These are phyloP conservation scores for Neonectria faginata DNA, from an alignment of 2,329 filamentous ascomycete genomes.

Conservation along the genomic window DNA sequence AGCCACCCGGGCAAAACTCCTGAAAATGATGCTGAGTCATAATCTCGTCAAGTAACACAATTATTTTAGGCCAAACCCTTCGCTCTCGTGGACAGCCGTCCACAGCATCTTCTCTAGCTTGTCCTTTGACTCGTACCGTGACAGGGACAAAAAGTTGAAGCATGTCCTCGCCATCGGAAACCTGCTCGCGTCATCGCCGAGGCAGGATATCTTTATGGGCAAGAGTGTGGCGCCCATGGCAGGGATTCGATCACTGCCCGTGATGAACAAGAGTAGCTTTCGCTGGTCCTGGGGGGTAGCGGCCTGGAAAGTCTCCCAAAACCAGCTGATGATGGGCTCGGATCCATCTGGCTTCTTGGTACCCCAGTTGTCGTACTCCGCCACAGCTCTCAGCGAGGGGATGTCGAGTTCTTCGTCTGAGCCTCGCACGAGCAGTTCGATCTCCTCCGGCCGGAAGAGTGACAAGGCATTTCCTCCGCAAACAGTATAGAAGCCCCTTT, in stretches of 20 bases:
- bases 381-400: constrained; percentile 77
- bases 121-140: constrained; percentile 74
- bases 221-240: constrained; percentile 87
- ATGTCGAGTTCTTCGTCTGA: constrained; percentile 89
- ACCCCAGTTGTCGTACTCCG: constrained; percentile 85
- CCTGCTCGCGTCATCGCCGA: constrained; percentile 78
- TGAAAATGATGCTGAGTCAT: constrained; percentile 35
- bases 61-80: constrained; percentile 91
- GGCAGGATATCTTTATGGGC: constrained; percentile 78
- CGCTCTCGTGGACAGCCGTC: constrained; percentile 88
- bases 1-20: constrained; percentile 35
- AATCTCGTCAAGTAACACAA: constrained; percentile 31
- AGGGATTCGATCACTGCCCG: constrained; percentile 89
- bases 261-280: constrained; percentile 86
- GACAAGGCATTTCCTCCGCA: constrained; percentile 89
- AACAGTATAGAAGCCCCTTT: constrained; percentile 91
- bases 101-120: constrained; percentile 80
- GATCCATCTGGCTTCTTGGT: constrained; percentile 64
- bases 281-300: constrained; percentile 77
- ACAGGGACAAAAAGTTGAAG: constrained; percentile 87
- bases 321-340: constrained; percentile 82
- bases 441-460: constrained; percentile 90
- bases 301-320: constrained; percentile 84
- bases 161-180: constrained; percentile 91
- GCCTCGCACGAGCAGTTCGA: constrained; percentile 86